phyloP scores from a whole-genome alignment of 106 monocot genomes.

The Triglochin maritima region DNA sequence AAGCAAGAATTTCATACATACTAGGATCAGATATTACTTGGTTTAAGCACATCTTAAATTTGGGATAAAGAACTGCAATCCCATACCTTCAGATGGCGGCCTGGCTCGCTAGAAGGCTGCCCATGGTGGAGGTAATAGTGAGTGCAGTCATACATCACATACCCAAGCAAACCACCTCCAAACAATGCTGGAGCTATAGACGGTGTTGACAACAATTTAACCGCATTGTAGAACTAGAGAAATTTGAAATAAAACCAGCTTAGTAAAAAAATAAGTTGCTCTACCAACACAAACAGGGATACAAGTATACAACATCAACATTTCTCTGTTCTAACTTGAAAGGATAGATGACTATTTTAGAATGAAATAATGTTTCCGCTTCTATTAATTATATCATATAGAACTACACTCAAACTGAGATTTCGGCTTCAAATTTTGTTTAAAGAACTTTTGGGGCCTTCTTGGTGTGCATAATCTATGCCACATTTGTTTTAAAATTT shows the following conservation, averaged over 20 bases:
- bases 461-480: no score
- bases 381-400: no score
- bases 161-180: constrained; percentile 69
- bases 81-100: constrained; percentile 56
- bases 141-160: constrained; percentile 92
- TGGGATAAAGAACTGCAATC: no score
- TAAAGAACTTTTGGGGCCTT: no score
- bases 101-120: constrained; percentile 44
- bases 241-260: neutral
- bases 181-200: constrained; percentile 50
- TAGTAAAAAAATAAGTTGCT: neutral
- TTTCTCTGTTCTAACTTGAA: neutral
- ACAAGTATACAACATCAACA: neutral
- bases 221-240: constrained; percentile 49
- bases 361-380: no score
- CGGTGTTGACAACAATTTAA: constrained; percentile 31
- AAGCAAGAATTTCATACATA: neutral
- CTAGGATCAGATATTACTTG: neutral
- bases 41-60: neutral
- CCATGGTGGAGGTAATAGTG: constrained; percentile 93
- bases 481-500: no score
- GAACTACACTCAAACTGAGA: no score
- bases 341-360: no score
- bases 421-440: no score
- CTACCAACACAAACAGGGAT: neutral